These are phyloP conservation scores for Cyberlindnera xishuangbannaensis DNA, from an alignment of 805 yeast species.

Conservation along the genomic window DNA sequence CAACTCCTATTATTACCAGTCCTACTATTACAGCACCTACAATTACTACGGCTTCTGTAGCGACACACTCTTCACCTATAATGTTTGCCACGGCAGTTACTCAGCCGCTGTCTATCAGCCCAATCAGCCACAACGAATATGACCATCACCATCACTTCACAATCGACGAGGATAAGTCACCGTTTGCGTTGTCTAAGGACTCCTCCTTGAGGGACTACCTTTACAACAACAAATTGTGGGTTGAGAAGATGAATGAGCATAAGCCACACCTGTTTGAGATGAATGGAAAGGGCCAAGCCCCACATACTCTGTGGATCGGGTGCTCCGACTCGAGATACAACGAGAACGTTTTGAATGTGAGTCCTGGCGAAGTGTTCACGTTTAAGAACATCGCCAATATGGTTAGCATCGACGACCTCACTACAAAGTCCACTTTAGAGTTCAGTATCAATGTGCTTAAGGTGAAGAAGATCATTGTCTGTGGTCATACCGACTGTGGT, in stretches of 20 bases:
- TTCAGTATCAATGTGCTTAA: slow-evolving; percentile 82
- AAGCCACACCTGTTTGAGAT: slow-evolving; percentile 23
- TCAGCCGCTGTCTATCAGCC: slow-evolving; percentile 3
- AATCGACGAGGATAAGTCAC: slow-evolving; percentile 14
- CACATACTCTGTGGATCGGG: slow-evolving; percentile 91
- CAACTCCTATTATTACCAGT: too few species aligned
- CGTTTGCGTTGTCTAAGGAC: slow-evolving; percentile 35
- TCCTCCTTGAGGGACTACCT: slow-evolving; percentile 45
- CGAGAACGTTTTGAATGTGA: slow-evolving; percentile 67
- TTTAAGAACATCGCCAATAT: slow-evolving; percentile 85
- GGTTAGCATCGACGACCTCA: slow-evolving; percentile 59
- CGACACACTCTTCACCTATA: slow-evolving; percentile 1
- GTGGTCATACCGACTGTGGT: slow-evolving; percentile 96
- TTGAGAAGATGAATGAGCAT: slow-evolving; percentile 30
- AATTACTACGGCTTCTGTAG: too few species aligned
- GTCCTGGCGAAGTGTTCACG: slow-evolving; percentile 89
- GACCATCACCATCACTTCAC: slow-evolving; percentile 9
- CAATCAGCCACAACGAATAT: slow-evolving; percentile 3
- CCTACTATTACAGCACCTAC: too few species aligned
- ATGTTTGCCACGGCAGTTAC: slow-evolving; percentile 9
- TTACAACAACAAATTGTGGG: slow-evolving; percentile 39
- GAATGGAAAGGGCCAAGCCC: slow-evolving; percentile 82
- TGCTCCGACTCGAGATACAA: slow-evolving; percentile 91
- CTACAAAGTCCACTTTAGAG: slow-evolving; percentile 74
- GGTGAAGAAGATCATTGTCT: slow-evolving; percentile 74